Conservation (phyloP, 768 basidiomycete species). For the Lanmaoa rubissima region DNA sequence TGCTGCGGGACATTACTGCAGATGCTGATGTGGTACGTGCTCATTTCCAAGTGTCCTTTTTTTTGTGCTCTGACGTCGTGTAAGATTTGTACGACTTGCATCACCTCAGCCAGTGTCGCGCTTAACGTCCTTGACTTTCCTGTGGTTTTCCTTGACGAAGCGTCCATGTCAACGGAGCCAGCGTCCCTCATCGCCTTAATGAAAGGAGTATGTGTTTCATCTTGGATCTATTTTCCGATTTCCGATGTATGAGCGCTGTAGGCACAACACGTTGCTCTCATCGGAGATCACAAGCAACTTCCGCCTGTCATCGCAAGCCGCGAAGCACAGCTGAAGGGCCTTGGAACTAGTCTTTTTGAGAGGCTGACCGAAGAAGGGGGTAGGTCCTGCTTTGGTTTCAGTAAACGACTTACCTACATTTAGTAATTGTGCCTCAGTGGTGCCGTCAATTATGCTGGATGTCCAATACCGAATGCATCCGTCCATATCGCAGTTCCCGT, state of each 20-base stretch:
- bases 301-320: slow-evolving; percentile 83
- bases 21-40: slow-evolving; percentile 70
- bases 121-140: slow-evolving; percentile 83
- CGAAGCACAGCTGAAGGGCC: slow-evolving; percentile 69
- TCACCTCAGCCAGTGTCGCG: slow-evolving; percentile 66
- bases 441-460: slow-evolving; percentile 91
- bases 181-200: slow-evolving; percentile 88
- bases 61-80: slow-evolving; percentile 8
- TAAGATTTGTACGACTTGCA: slow-evolving; percentile 88
- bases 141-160: slow-evolving; percentile 91
- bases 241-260: slow-evolving; percentile 32
- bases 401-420: slow-evolving; percentile 1
- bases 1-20: slow-evolving; percentile 61
- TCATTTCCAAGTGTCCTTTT: not conserved
- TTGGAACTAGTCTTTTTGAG: slow-evolving; percentile 85
- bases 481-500: slow-evolving; percentile 82
- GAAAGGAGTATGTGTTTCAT: slow-evolving; percentile 73
- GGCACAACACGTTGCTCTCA: slow-evolving; percentile 82
- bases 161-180: slow-evolving; percentile 95
- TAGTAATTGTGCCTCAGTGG: slow-evolving; percentile 41
- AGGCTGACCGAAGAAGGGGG: slow-evolving; percentile 80
- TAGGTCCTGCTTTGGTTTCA: slow-evolving; percentile 38
- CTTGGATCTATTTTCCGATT: slow-evolving; percentile 2
- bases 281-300: slow-evolving; percentile 97
- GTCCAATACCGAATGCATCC: slow-evolving; percentile 98